phyloP scores from a whole-genome alignment of 106 monocot species.

The Acorus calamus region DNA sequence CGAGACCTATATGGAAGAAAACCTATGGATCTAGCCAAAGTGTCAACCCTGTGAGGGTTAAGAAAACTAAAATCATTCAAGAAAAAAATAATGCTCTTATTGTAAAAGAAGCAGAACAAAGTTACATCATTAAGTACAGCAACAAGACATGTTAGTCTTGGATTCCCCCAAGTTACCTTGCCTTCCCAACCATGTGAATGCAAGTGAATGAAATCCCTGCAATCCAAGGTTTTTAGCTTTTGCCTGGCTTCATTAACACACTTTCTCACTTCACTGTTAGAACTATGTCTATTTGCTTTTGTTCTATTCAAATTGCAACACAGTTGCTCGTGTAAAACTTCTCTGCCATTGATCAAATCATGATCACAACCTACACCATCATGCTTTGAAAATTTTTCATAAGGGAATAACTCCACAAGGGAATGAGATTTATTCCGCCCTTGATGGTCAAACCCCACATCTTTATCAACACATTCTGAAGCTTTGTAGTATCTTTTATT shows the following conservation, averaged over 20 bases:
- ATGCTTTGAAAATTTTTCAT: conserved; percentile 9
- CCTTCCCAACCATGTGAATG: conserved; percentile 34
- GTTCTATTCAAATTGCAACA: conserved; percentile 10
- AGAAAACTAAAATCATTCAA: no score
- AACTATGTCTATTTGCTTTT: conserved; percentile 3
- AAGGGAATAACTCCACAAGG: not conserved
- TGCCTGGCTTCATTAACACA: conserved; percentile 14
- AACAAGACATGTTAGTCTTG: conserved; percentile 19
- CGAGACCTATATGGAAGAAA: no score
- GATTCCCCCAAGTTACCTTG: conserved; percentile 44
- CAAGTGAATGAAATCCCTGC: conserved; percentile 16
- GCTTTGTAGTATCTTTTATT: conserved; percentile 10
- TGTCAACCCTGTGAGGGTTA: no score
- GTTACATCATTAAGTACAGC: conserved; percentile 17
- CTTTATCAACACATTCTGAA: conserved; percentile 3
- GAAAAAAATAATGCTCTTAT: not conserved
- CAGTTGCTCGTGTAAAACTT: conserved; percentile 2
- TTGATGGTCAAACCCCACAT: conserved; percentile 8
- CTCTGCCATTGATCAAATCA: not conserved
- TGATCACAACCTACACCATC: conserved; percentile 7
- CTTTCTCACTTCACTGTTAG: conserved; percentile 7
- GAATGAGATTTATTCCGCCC: conserved; percentile 2
- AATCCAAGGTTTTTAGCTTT: conserved; percentile 14
- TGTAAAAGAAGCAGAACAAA: conserved; percentile 4
- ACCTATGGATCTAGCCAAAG: no score